These are phyloP conservation scores for Eragrostis nindensis DNA, from an alignment of 176 grass and related monocot genomes.

Conservation along the genomic window DNA sequence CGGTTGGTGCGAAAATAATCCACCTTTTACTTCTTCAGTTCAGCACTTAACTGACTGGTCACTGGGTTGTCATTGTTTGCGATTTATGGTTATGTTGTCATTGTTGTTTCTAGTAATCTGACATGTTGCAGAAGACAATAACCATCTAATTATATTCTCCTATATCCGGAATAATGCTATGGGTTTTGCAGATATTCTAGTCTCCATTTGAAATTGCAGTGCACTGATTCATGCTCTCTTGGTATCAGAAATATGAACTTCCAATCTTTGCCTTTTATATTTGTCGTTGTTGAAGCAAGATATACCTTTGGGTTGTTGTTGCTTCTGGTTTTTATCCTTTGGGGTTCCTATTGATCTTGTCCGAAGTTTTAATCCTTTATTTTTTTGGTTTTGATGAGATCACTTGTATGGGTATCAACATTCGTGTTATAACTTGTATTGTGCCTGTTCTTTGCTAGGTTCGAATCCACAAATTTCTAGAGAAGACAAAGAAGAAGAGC, in stretches of 20 bases:
- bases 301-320: background rate
- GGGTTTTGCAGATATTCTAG: background rate
- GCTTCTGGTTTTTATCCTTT: background rate
- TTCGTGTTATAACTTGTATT: background rate
- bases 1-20: background rate
- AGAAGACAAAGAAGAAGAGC: constrained; percentile 77
- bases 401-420: background rate
- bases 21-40: background rate
- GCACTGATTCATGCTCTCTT: constrained; percentile 7
- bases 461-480: constrained; percentile 86
- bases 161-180: background rate
- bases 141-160: background rate
- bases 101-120: background rate
- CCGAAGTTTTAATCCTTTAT: background rate
- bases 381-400: background rate
- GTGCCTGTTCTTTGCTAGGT: constrained; percentile 52
- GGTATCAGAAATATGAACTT: constrained; percentile 4
- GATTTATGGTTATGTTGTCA: background rate
- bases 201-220: background rate
- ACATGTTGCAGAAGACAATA: background rate
- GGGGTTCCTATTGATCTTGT: constrained; percentile 18
- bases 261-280: background rate
- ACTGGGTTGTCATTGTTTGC: background rate
- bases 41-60: background rate
- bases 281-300: constrained; percentile 22